Evolutionary conservation across 2,329 filamentous ascomycete species (phyloP).

Genomic region (Cordyceps militaris): DNA sequence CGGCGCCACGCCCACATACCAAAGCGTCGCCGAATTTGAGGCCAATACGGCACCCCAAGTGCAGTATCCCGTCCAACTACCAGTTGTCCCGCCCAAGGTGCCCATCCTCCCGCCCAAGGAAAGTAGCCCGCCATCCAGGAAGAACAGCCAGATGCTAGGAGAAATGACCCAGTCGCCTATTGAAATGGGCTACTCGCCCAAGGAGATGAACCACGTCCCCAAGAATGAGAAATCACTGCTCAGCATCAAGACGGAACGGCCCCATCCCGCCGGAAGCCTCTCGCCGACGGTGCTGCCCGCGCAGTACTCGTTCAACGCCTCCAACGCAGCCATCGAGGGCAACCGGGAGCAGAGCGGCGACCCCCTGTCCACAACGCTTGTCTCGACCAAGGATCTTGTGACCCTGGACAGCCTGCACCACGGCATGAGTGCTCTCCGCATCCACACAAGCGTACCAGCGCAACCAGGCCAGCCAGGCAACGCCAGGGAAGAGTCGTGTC

Average conservation of each 20-base stretch:
- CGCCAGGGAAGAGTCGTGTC: constrained; percentile 29
- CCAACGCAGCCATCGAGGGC: constrained; percentile 26
- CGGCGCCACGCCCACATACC: constrained; percentile 41
- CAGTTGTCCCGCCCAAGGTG: constrained; percentile 18
- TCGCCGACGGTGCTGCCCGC: constrained; percentile 22
- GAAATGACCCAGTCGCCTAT: no score
- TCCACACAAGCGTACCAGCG: constrained; percentile 24
- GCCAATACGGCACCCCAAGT: constrained; percentile 22
- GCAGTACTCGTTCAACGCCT: constrained; percentile 27
- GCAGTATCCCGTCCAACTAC: constrained; percentile 19
- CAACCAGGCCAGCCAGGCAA: constrained; percentile 24
- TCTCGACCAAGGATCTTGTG: constrained; percentile 49
- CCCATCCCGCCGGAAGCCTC: constrained; percentile 26
- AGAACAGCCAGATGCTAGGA: no score
- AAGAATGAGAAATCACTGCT: constrained; percentile 37
- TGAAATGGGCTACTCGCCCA: no score
- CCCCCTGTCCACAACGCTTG: constrained; percentile 38
- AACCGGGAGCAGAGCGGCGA: constrained; percentile 27
- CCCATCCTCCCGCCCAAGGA: constrained; percentile 22
- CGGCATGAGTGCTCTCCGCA: constrained; percentile 35
- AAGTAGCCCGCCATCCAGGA: neutral
- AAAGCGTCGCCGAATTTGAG: constrained; percentile 45
- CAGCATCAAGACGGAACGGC: constrained; percentile 32
- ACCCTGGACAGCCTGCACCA: constrained; percentile 36
- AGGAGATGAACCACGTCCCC: constrained; percentile 27